Base-by-base conservation (phyloP, 345 rosid genomes). In the Psidium guajava region DNA sequence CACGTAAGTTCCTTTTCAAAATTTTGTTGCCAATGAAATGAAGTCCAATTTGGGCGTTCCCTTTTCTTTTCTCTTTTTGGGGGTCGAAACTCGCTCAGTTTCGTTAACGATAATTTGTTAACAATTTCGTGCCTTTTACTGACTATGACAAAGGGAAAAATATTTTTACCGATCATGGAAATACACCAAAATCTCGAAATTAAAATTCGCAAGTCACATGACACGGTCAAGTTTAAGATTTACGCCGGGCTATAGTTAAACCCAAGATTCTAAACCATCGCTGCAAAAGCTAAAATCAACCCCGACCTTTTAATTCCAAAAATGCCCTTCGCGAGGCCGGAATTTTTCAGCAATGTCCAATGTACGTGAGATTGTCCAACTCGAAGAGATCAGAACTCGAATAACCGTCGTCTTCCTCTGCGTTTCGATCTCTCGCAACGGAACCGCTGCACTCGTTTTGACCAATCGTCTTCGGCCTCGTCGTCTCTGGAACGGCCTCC, bases 331-430 rank as follows among this genome's bases (percentile, higher is more conserved):
- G 11, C 80, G 25, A 5, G 10, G 20, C 47, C 80, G 6, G 47
- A 40, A 69, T 69, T 69, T 5, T 36, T 9, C 80, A 9, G 56
- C 91, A 90, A 28, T 92, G 89, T 56, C 98, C 99, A 82, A 95
- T 91, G 3, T 87, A 90, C 25, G 93, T 92, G 73, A 96, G 95
- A 90, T 93, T 89, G 90, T 96, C 96, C 88, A 97, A 61, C 82
- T 97, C 99, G 53, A 97, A 97, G 25, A 97, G 90, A 91, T 97
- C 99, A 3, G 99, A 97, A 86, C 99, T 97, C 10, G 99, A 94
- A 83, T 55, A 97, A 84, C 99, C 92, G 0, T 93, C 91, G 2
- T 86, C 91, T 0, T 90, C 96, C 7, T 88, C 92, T 0, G 87
- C 86, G 28, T 81, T 93, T 40, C 59, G 88, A 36, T 88, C 87